Evolutionary conservation across 1,139 yeast species (phyloP).

Genomic region (Yamadazyma songkhlaensis): DNA sequence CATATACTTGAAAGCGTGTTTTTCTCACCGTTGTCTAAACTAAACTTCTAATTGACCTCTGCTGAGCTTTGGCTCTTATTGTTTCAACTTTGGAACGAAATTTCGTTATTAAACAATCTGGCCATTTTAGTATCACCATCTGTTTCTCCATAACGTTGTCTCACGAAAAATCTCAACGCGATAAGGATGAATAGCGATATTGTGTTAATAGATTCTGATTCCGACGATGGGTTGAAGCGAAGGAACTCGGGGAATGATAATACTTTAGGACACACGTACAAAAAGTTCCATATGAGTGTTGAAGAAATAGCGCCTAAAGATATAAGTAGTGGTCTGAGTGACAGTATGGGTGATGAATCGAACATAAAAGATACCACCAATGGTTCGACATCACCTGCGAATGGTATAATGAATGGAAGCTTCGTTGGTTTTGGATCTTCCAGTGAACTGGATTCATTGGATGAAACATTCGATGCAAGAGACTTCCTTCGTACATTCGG

Average conservation of each 20-base stretch:
- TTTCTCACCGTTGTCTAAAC: too few species aligned
- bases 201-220: slow-evolving; percentile 3
- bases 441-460: neutral
- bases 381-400: too few species aligned
- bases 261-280: neutral
- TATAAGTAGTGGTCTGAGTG: neutral
- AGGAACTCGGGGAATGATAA: neutral
- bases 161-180: slow-evolving; percentile 1
- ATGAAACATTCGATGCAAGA: slow-evolving; percentile 41
- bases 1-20: too few species aligned
- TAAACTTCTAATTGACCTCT: too few species aligned
- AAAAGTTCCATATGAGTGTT: neutral
- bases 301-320: neutral
- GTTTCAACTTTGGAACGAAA: too few species aligned
- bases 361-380: neutral
- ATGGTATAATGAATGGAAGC: too few species aligned
- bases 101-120: too few species aligned
- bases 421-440: too few species aligned
- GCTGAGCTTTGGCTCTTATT: too few species aligned
- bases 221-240: slow-evolving; percentile 1
- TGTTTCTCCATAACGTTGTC: neutral
- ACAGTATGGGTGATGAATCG: neutral
- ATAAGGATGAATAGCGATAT: slow-evolving; percentile 2
- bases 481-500: slow-evolving; percentile 62
- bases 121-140: too few species aligned